Base-by-base conservation (phyloP, 1,284 basidiomycete genomes). In the Cutaneotrichosporon dermatis region DNA sequence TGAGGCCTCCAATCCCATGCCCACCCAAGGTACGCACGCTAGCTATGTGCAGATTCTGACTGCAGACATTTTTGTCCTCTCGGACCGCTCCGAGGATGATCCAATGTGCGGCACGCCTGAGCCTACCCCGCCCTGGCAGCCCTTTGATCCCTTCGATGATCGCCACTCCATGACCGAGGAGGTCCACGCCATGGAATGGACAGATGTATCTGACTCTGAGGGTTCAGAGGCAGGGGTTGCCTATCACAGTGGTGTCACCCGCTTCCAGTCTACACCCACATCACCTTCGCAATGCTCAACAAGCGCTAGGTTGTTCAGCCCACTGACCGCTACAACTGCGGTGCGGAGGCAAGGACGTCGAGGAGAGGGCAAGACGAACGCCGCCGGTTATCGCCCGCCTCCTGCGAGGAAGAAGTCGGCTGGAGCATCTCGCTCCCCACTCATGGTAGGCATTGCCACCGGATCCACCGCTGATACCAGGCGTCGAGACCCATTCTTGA, bases 21-120 rank as follows among this genome's bases (percentile, higher is more conserved):
- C 25, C 13, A n/a, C 10, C 6, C 46, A 49, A 36, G 33, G 46
- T 13, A 36, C 10, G 6, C 5, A 8, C 8, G 13, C 10, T 15
- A 34, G 4, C 46, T 25, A 25, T 25, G 25, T 25, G 25, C 25
- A 25, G 25, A 25, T 25, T 25, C 25, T 49, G 11, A 49, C 8
- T 8, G 7, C 42, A 62, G 61, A 57, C 9, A 51, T 62, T 11
- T 48, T 59, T 5, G 51, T 57, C n/a, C 35, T 62, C 12, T 56
- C 60, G 3, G 60, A 61, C 40, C 35, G 25, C 6, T 43, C 50
- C 4, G 61, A 62, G 48, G 61, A 62, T 46, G 61, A 39, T 36
- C 11, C 36, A 51, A 4, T 6, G n/a, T 37, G n/a, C 35, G 7
- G 4, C 49, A 36, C 36, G n/a, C 25, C 46, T 3, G 50, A 11